Conservation (phyloP, 2,329 filamentous ascomycete species). For the Pseudogymnoascus sp. region DNA sequence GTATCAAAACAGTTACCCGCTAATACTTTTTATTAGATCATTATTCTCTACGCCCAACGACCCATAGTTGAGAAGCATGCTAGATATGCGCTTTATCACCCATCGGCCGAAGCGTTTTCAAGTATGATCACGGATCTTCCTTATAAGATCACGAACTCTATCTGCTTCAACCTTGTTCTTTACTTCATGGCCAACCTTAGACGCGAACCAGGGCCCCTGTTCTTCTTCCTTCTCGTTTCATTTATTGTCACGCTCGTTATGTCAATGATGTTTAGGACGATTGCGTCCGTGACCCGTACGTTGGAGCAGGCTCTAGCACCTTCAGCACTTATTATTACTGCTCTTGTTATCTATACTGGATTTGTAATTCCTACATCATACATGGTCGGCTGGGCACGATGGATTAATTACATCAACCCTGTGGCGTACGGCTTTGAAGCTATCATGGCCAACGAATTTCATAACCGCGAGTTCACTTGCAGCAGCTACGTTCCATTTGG, state of each 20-base stretch:
- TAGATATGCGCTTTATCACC: constrained; percentile 80
- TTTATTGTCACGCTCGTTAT: constrained; percentile 66
- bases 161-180: constrained; percentile 69
- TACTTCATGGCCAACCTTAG: constrained; percentile 82
- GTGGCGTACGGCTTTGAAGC: constrained; percentile 64
- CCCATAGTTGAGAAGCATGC: constrained; percentile 84
- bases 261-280: constrained; percentile 78
- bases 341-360: constrained; percentile 38
- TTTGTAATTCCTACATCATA: constrained; percentile 55
- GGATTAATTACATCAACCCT: constrained; percentile 60
- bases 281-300: constrained; percentile 66
- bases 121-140: constrained; percentile 81
- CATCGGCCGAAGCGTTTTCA: constrained; percentile 74
- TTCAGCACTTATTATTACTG: constrained; percentile 42
- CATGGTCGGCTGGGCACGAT: constrained; percentile 58
- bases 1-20: neutral
- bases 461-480: constrained; percentile 47
- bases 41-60: constrained; percentile 76
- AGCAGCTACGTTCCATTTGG: constrained; percentile 45
- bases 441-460: constrained; percentile 64
- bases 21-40: constrained; percentile 48
- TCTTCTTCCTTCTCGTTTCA: constrained; percentile 73
- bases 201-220: constrained; percentile 67
- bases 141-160: constrained; percentile 64
- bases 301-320: constrained; percentile 59